These are phyloP conservation scores for Eucalyptus curtisii DNA, from an alignment of 345 rosid species.

Conservation along the genomic window DNA sequence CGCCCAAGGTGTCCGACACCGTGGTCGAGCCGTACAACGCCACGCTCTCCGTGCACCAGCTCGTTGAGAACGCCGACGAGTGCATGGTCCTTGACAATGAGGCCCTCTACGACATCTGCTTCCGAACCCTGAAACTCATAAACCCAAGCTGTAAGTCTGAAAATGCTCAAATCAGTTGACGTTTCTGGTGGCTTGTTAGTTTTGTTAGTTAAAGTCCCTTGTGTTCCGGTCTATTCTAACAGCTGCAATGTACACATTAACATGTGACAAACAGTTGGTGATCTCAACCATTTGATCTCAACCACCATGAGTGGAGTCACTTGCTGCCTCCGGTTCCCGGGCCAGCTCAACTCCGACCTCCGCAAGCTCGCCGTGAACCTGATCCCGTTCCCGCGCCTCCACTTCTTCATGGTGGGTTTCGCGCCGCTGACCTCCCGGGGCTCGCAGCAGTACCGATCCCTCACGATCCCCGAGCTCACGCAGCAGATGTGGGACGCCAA, in stretches of 20 bases:
- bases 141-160: conserved; percentile 46
- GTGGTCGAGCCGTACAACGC: conserved; percentile 60
- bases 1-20: conserved; percentile 53
- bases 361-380: conserved; percentile 72
- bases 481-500: conserved; percentile 87
- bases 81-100: conserved; percentile 60
- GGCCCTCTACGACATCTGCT: conserved; percentile 57
- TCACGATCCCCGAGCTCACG: conserved; percentile 76
- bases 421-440: conserved; percentile 74
- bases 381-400: conserved; percentile 72
- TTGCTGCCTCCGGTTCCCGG: conserved; percentile 82
- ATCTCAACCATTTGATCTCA: conserved; percentile 74
- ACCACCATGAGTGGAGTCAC: conserved; percentile 85
- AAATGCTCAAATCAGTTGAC: not conserved
- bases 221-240: not conserved
- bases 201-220: not conserved
- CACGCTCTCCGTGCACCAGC: conserved; percentile 52
- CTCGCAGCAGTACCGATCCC: conserved; percentile 71
- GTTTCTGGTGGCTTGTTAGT: not conserved
- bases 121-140: conserved; percentile 47
- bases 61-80: conserved; percentile 54
- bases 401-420: conserved; percentile 85
- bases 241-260: not conserved
- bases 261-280: conserved; percentile 37
- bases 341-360: conserved; percentile 77